Conservation (phyloP, 2,329 filamentous ascomycete genomes). For the Trichoderma sp. region DNA sequence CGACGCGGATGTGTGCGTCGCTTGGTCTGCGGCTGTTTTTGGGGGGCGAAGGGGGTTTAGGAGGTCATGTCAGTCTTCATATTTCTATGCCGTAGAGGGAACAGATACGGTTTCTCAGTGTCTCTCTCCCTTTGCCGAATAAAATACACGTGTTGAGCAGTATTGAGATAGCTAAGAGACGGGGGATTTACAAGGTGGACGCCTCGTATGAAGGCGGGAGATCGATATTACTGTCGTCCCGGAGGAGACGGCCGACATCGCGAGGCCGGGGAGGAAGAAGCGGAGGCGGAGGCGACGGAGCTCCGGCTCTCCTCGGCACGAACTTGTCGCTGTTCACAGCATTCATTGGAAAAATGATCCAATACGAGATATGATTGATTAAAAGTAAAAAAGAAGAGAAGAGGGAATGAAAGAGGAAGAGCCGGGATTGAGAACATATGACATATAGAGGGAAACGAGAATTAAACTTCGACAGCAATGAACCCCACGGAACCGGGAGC, state of each 20-base stretch:
- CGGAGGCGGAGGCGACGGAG: neutral
- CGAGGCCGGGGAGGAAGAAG: neutral
- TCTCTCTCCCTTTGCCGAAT: neutral
- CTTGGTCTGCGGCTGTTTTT: constrained; percentile 7
- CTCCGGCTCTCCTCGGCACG: neutral
- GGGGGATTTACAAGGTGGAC: constrained; percentile 1
- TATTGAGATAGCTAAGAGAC: neutral
- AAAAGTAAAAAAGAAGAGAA: neutral
- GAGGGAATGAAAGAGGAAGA: too few species aligned
- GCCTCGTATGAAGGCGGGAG: constrained; percentile 16
- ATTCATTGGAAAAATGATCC: neutral
- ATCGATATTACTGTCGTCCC: neutral
- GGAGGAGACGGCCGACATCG: neutral
- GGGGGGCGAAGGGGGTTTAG: neutral
- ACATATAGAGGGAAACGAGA: neutral
- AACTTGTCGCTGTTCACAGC: neutral
- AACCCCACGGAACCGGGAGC: neutral
- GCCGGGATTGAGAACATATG: neutral
- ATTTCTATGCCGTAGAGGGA: neutral
- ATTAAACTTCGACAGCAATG: neutral
- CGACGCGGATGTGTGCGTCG: constrained; percentile 13
- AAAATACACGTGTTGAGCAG: neutral
- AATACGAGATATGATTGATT: neutral
- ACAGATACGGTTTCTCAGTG: neutral
- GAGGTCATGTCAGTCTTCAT: neutral